Evolutionary conservation across 352 stramenopile species (phyloP), one percentile per base, ranked within the genome.

Genomic region (Pythium guiyangense): DNA sequence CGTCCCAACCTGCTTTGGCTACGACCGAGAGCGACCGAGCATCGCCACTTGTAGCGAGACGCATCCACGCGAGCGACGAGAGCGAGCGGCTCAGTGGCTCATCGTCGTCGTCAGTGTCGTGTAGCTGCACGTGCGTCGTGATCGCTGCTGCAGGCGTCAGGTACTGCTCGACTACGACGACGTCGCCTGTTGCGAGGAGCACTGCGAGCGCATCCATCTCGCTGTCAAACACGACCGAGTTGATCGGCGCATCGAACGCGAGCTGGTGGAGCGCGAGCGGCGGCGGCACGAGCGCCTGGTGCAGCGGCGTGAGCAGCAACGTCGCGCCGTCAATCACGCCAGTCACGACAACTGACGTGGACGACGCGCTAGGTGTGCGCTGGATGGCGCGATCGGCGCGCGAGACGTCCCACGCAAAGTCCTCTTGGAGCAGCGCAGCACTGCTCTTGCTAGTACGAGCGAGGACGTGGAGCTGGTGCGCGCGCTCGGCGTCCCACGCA

Each of bases 301-400:
- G 73, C 35, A 90, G 61, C 10, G 80, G 83, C 5, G 83, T 93
- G n/a, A 91, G 54, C 44, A 90, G 68, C 44, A 93, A 29, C 15
- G 69, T 74, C 17, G 44, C 50, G 20, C 80, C 83, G 55, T 91
- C 80, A 15, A 93, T 75, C 0, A 90, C 73, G 6, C 64, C 80
- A 0, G 69, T 64, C 20, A 84, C 69, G 6, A 81, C 79, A n/a
- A 74, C 59, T 9, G 70, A 74, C 39, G 64, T 59, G 6, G 18
- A 11, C 42, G 42, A 5, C 27, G 39, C 39, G 34, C 12, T 59
- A 6, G 31, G 6, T 49, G 29, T 45, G 49, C 27, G 52, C 52
- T 47, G 14, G 8, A 46, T 18, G 14, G 25, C 46, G 14, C 69
- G 63, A 29, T 72, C 53, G 12, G 54, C 47, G 18, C 61, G 50